Evolutionary conservation across 352 stramenopile genomes (phyloP).

Genomic region (Globisporangium lucens): DNA sequence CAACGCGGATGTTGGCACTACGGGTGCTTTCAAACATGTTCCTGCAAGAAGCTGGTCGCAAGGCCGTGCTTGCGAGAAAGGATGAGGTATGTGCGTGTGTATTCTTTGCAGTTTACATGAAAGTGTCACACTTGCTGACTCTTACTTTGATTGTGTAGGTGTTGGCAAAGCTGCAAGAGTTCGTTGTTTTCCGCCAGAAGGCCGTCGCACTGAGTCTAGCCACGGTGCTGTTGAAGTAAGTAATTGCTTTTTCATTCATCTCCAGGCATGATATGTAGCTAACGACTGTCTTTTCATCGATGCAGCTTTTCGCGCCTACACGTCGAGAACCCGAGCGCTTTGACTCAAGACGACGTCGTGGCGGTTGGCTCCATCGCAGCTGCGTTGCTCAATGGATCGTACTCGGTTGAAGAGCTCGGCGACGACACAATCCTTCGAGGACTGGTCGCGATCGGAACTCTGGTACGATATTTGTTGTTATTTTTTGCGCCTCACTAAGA

Average conservation of each 20-base stretch:
- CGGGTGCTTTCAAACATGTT: conserved; percentile 83
- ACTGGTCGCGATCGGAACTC: conserved; percentile 59
- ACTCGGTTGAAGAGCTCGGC: conserved; percentile 58
- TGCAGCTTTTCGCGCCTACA: conserved; percentile 44
- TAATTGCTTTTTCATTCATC: conserved; percentile 1
- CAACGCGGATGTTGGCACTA: conserved; percentile 70
- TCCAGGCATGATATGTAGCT: background rate
- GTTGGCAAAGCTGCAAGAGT: conserved; percentile 39
- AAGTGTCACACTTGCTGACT: background rate
- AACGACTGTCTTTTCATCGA: conserved; percentile 2
- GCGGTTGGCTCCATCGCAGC: conserved; percentile 46
- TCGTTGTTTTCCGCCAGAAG: conserved; percentile 57
- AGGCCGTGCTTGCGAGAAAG: conserved; percentile 52
- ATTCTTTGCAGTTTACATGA: background rate
- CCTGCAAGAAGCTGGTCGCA: conserved; percentile 40
- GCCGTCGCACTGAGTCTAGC: conserved; percentile 62
- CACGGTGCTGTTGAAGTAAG: conserved; percentile 75
- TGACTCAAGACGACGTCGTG: conserved; percentile 50
- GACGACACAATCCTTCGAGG: conserved; percentile 73
- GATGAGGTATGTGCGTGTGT: conserved; percentile 27
- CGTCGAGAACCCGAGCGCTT: conserved; percentile 23
- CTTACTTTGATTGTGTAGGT: conserved; percentile 24
- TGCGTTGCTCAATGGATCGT: conserved; percentile 48
- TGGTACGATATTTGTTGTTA: conserved; percentile 39
- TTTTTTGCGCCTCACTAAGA: background rate